Evolutionary conservation across 1,139 yeast genomes (phyloP).

Genomic region (Taphrina betulina): DNA sequence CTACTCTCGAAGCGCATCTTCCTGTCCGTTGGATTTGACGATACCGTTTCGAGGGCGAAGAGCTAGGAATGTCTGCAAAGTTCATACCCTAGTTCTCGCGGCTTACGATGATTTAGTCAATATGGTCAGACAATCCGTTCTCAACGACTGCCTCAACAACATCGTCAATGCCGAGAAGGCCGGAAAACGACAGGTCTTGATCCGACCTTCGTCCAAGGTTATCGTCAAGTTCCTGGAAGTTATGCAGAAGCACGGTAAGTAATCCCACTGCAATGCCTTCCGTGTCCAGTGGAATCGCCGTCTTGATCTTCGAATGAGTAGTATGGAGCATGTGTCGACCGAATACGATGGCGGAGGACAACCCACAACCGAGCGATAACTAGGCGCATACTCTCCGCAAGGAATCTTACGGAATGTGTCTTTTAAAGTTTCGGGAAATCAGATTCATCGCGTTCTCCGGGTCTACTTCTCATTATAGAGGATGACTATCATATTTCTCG

Average conservation of each 20-base stretch:
- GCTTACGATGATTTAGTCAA: conserved; percentile 18
- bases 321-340: not conserved
- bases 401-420: conserved; percentile 32
- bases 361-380: conserved; percentile 33
- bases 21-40: not conserved
- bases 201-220: conserved; percentile 99
- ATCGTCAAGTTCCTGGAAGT: conserved; percentile 94
- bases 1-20: conserved; percentile 12
- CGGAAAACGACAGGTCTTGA: conserved; percentile 98
- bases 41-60: conserved; percentile 8
- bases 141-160: conserved; percentile 98
- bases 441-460: conserved; percentile 32
- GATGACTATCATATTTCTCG: conserved; percentile 34
- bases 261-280: conserved; percentile 10
- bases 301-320: conserved; percentile 14
- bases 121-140: conserved; percentile 58
- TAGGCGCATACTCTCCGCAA: conserved; percentile 34
- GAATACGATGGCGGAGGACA: not conserved
- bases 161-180: conserved; percentile 99
- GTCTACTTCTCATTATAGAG: conserved; percentile 28
- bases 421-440: conserved; percentile 30
- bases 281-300: not conserved
- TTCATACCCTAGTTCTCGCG: conserved; percentile 24
- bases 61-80: conserved; percentile 19
- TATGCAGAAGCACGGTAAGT: conserved; percentile 92